A percentile compares a stretch with the other conserved stretches of the same genome.
These are phyloP conservation scores for Agaricus subrufescens DNA, from an alignment of 768 basidiomycete genomes.

Conservation along the genomic window DNA sequence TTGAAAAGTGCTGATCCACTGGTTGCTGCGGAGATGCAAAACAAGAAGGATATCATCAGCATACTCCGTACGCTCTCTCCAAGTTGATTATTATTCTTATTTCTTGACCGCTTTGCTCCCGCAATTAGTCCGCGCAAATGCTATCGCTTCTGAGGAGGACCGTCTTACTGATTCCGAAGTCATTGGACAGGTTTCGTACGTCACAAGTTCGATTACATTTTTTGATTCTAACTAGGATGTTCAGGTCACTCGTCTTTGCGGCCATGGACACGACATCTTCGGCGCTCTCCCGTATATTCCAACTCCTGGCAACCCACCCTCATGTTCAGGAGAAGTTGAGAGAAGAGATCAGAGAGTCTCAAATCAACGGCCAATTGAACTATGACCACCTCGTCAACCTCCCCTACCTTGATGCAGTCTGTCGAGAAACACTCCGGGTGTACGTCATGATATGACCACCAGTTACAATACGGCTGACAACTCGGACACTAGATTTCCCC, in stretches of 20 bases:
- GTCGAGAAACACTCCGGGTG: conserved; percentile 28
- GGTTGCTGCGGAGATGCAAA: conserved; percentile 23
- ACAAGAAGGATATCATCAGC: conserved; percentile 39
- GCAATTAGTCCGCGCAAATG: conserved; percentile 31
- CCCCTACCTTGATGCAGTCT: conserved; percentile 30
- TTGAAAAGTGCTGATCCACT: conserved; percentile 26
- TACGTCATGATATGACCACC: conserved; percentile 7
- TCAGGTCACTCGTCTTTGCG: conserved; percentile 23
- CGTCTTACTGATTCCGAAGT: conserved; percentile 29
- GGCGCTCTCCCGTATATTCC: conserved; percentile 22
- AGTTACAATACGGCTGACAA: background rate
- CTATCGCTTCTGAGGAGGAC: conserved; percentile 23
- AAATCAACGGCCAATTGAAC: conserved; percentile 19
- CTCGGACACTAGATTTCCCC: conserved; percentile 4
- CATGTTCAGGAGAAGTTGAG: conserved; percentile 30
- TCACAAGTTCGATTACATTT: background rate
- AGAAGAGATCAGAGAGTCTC: conserved; percentile 19
- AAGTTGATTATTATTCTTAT: background rate
- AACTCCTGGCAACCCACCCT: conserved; percentile 19
- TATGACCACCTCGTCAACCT: conserved; percentile 26
- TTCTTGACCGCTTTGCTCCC: background rate
- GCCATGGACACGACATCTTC: conserved; percentile 26
- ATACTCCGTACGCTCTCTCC: conserved; percentile 26
- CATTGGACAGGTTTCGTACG: conserved; percentile 18
- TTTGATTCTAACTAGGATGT: background rate